Conservation (phyloP, 495 filamentous ascomycete species). For the Cercophora samala region DNA sequence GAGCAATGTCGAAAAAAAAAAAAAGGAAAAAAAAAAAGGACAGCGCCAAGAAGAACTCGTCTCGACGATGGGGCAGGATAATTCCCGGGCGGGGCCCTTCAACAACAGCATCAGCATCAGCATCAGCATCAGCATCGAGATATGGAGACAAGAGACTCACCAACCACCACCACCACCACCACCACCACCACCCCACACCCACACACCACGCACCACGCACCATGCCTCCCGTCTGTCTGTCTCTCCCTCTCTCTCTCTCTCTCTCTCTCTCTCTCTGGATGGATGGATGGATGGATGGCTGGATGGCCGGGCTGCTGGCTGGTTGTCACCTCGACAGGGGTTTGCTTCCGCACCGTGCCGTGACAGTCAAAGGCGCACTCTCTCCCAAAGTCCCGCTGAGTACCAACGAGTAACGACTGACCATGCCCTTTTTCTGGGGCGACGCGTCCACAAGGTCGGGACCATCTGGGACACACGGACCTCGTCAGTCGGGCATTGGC, state of each 20-base stretch:
- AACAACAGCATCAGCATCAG: too few relatives aligned
- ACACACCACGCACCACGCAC: too few relatives aligned
- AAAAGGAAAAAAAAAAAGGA: too few relatives aligned
- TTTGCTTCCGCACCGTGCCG: conserved; percentile 15
- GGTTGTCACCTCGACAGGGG: neutral
- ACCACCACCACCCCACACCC: too few relatives aligned
- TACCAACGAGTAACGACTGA: conserved; percentile 5
- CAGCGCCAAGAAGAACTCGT: neutral
- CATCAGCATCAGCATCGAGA: too few relatives aligned
- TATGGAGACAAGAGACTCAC: neutral
- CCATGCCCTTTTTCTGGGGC: neutral
- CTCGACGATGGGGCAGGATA: neutral
- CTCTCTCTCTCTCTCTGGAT: neutral
- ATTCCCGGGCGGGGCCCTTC: neutral
- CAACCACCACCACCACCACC: too few relatives aligned
- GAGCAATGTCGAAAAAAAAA: too few relatives aligned
- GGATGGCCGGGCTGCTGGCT: too few relatives aligned
- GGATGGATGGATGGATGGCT: too few relatives aligned
- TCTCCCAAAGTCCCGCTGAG: conserved; percentile 5
- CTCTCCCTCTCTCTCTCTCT: neutral
- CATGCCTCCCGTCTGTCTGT: neutral
- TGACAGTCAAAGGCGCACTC: neutral
- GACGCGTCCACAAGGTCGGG: conserved; percentile 12
- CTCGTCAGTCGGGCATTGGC: too few relatives aligned
- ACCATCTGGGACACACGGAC: conserved; percentile 4